Percentiles rank a stretch among this genome's conserved stretches.
phyloP scores from a whole-genome alignment of 169 alveolate genomes.

The Perkinsus chesapeaki region DNA sequence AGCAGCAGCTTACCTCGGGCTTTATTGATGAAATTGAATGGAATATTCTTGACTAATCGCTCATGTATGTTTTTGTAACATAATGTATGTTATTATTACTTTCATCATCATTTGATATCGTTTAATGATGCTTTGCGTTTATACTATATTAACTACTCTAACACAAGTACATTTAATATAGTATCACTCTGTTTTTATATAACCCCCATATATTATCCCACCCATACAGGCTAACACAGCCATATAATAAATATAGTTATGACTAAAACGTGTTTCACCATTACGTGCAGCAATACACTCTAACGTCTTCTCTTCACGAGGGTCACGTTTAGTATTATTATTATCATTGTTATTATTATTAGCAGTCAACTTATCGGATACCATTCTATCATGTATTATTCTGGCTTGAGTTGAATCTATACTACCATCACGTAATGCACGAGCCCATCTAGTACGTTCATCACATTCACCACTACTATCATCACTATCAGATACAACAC shows the following conservation, averaged over 20 bases:
- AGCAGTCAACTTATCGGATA: not conserved
- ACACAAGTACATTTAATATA: too few species aligned
- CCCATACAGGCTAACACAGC: not conserved
- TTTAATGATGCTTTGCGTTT: too few species aligned
- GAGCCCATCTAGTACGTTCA: not conserved
- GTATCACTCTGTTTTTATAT: not conserved
- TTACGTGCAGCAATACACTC: not conserved
- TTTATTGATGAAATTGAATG: not conserved
- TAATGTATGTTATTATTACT: not conserved
- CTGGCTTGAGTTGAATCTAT: not conserved
- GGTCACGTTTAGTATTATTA: not conserved
- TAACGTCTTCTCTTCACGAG: not conserved
- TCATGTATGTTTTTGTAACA: not conserved
- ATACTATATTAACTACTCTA: too few species aligned
- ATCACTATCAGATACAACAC: not conserved
- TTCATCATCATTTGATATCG: not conserved
- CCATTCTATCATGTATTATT: not conserved
- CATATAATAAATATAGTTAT: not conserved
- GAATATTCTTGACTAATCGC: not conserved
- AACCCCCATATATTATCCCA: not conserved
- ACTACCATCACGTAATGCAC: not conserved
- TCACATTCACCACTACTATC: not conserved
- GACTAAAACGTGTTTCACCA: not conserved
- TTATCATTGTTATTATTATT: too few species aligned
- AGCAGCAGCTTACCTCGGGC: not conserved